Evolutionary conservation across 257 asterid species (phyloP).

Genomic region (Przewalskia tangutica): DNA sequence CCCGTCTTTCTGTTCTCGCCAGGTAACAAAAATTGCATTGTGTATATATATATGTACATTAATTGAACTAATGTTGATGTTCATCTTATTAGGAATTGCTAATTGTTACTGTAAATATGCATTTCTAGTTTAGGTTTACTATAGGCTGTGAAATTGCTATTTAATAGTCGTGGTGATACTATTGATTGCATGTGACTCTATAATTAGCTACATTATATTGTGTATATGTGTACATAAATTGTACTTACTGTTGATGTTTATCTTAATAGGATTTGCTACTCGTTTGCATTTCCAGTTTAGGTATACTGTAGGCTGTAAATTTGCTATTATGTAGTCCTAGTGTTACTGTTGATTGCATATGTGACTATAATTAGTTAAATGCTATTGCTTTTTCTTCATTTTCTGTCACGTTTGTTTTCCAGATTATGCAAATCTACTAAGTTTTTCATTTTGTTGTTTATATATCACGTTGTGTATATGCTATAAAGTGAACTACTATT

Average conservation of each 20-base stretch:
- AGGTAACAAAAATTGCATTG: constrained; percentile 29
- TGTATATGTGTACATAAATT: background rate
- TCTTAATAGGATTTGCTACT: background rate
- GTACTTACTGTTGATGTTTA: background rate
- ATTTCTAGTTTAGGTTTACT: background rate
- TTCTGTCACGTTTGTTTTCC: background rate
- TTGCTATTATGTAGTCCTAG: background rate
- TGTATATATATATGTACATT: background rate
- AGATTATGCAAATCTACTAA: background rate
- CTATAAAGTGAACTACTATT: too few relatives aligned
- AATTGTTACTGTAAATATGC: background rate
- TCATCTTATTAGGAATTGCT: background rate
- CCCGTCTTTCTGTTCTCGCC: constrained; percentile 83
- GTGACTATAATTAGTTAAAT: background rate
- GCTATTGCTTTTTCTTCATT: background rate
- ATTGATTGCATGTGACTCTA: background rate
- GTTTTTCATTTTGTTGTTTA: background rate
- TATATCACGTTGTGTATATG: too few relatives aligned
- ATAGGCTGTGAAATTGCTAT: background rate
- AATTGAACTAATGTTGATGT: background rate
- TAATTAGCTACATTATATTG: background rate
- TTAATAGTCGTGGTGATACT: background rate
- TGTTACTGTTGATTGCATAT: background rate
- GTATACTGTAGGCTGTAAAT: too few relatives aligned
- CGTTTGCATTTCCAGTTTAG: background rate